These are phyloP conservation scores for Drechmeria coniospora DNA, from an alignment of 2,329 filamentous ascomycete species.

Conservation along the genomic window DNA sequence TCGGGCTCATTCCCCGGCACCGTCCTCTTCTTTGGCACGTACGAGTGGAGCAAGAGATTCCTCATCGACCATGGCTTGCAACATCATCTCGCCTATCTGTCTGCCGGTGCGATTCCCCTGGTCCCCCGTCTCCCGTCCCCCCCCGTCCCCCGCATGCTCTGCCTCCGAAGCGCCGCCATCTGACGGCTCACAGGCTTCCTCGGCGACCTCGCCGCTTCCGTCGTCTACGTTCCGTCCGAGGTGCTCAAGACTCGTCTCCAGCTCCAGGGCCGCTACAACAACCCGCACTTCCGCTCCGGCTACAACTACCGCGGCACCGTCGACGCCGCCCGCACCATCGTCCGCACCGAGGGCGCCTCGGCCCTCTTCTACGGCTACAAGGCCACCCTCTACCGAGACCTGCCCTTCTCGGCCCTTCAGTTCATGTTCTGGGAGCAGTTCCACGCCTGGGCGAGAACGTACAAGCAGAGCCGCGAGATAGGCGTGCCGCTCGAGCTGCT, in stretches of 20 bases:
- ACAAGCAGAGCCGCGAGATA: conserved; percentile 68
- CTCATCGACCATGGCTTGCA: conserved; percentile 76
- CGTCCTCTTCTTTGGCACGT: conserved; percentile 87
- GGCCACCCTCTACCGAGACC: conserved; percentile 82
- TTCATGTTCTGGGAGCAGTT: conserved; percentile 98
- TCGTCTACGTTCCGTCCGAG: conserved; percentile 93
- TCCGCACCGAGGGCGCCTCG: conserved; percentile 62
- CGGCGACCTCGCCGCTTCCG: conserved; percentile 79
- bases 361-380: conserved; percentile 96
- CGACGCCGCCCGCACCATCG: conserved; percentile 75
- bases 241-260: conserved; percentile 95
- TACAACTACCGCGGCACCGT: conserved; percentile 87
- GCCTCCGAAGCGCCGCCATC: too few relatives aligned
- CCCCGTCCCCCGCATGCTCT: neutral
- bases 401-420: conserved; percentile 90
- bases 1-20: conserved; percentile 88
- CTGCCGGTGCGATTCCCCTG: conserved; percentile 44
- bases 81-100: conserved; percentile 71
- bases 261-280: conserved; percentile 87
- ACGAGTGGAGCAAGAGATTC: conserved; percentile 84
- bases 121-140: neutral
- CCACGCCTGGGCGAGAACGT: conserved; percentile 63
- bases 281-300: conserved; percentile 81
- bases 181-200: too few relatives aligned
- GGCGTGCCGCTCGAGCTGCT: conserved; percentile 73